Percentiles rank a stretch among this genome's conserved stretches.
These are phyloP conservation scores for Lignosus rhinocerotis DNA, from an alignment of 1,284 basidiomycete genomes.

Conservation along the genomic window DNA sequence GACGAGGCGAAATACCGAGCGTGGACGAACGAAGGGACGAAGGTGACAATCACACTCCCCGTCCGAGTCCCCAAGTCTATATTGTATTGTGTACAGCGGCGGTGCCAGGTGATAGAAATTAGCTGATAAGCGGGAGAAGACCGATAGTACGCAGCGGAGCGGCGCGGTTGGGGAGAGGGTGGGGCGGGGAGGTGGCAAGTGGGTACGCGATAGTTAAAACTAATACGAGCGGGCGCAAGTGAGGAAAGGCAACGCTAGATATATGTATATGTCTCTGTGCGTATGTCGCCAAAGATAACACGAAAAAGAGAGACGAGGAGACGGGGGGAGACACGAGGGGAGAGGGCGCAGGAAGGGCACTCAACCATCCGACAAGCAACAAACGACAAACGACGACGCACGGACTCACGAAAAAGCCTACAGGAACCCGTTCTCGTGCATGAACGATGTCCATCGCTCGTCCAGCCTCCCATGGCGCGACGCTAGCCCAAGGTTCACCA, in stretches of 20 bases:
- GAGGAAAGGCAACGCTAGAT: too few species aligned
- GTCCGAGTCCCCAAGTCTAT: background rate
- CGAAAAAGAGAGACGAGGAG: too few species aligned
- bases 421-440: slow-evolving; percentile 35
- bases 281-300: too few species aligned
- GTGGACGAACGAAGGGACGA: background rate
- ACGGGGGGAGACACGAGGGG: too few species aligned
- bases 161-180: too few species aligned
- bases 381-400: slow-evolving; percentile 1
- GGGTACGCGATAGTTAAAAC: too few species aligned
- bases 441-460: slow-evolving; percentile 34
- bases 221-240: too few species aligned
- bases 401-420: slow-evolving; percentile 12
- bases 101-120: background rate
- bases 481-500: slow-evolving; percentile 32
- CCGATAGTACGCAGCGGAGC: too few species aligned
- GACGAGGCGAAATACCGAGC: background rate
- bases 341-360: background rate
- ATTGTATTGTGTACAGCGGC: background rate
- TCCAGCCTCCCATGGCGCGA: slow-evolving; percentile 32
- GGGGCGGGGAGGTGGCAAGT: too few species aligned
- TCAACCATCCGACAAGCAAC: background rate
- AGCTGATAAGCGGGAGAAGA: too few species aligned
- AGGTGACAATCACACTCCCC: background rate
- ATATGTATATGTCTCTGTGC: too few species aligned